Base-by-base conservation (phyloP, 2,329 filamentous ascomycete genomes). In the Hypoxylon sp. region DNA sequence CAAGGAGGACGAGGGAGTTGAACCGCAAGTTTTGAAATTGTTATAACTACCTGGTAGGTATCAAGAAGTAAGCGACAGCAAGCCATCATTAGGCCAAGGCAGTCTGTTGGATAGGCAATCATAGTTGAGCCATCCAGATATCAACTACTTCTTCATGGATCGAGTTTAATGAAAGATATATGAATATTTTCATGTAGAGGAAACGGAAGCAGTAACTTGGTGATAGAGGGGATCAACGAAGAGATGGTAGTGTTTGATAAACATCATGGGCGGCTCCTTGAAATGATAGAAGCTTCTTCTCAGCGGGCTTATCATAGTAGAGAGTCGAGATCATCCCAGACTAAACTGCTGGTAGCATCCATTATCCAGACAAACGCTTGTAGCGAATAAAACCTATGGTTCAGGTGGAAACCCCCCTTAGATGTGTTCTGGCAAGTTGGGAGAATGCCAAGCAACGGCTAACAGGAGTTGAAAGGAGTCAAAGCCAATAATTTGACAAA, bases 401-500 rank as follows among this genome's bases (percentile, higher is more conserved):
- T 46, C 25, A 48, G 25, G 25, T 30, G 30, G 25, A 12, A 25
- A 21, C 3, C 11, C 8, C 32, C 21, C 12, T 9, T 41, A 27
- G 4, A n/a, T n/a, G n/a, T n/a, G n/a, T n/a, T n/a, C n/a, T n/a
- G 43, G 11, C n/a, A 6, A 41, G 7, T 11, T 16, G 19, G 29
- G 29, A 14, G 32, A 5, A 6, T 37, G 53, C 53, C 53, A 56
- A 56, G 53, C 8, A 45, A 56, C 11, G 37, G 12, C 41, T 5
- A 25, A 30, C 3, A 45, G 8, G 5, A 3, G 29, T 2, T 25
- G n/a, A 14, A 27, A 37, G 29, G n/a, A 12, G 7, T 23, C 30
- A 21, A 23, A 19, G 4, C 54, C 54, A 57, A 57, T 57, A 34
- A 57, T n/a, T 57, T 14, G 12, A 12, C 14, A 21, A 9, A 11